Percentiles rank a stretch among this genome's conserved stretches.
phyloP scores from a whole-genome alignment of 352 stramenopile species.

The Saprolegnia diclina region DNA sequence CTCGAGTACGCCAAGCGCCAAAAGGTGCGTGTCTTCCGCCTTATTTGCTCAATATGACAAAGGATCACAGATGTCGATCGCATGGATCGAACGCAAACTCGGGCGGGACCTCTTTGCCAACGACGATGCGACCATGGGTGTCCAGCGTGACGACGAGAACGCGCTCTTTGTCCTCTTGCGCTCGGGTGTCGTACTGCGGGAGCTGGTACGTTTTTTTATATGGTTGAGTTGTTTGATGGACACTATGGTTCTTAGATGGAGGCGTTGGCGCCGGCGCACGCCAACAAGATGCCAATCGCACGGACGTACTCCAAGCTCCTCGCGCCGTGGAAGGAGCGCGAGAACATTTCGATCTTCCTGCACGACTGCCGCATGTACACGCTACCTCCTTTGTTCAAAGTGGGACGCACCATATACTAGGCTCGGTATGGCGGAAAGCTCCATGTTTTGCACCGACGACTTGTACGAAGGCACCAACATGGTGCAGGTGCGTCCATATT shows the following conservation, averaged over 20 bases:
- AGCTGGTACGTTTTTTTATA: constrained; percentile 57
- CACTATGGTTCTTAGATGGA: constrained; percentile 34
- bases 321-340: constrained; percentile 78
- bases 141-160: neutral
- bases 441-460: constrained; percentile 78
- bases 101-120: constrained; percentile 45
- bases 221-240: neutral
- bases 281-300: constrained; percentile 32
- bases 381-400: neutral
- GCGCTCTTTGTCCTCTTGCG: constrained; percentile 53
- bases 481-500: constrained; percentile 42
- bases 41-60: neutral
- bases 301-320: constrained; percentile 61
- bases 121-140: constrained; percentile 30
- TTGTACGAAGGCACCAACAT: constrained; percentile 82
- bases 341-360: constrained; percentile 81
- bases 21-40: constrained; percentile 30
- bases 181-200: constrained; percentile 69
- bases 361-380: constrained; percentile 62
- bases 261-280: constrained; percentile 41
- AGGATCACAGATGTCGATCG: constrained; percentile 46
- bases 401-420: constrained; percentile 28
- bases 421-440: constrained; percentile 77
- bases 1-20: constrained; percentile 71
- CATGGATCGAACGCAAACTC: constrained; percentile 68